Conservation (phyloP, 2,329 filamentous ascomycete genomes). For the Hypoxylon sp. region DNA sequence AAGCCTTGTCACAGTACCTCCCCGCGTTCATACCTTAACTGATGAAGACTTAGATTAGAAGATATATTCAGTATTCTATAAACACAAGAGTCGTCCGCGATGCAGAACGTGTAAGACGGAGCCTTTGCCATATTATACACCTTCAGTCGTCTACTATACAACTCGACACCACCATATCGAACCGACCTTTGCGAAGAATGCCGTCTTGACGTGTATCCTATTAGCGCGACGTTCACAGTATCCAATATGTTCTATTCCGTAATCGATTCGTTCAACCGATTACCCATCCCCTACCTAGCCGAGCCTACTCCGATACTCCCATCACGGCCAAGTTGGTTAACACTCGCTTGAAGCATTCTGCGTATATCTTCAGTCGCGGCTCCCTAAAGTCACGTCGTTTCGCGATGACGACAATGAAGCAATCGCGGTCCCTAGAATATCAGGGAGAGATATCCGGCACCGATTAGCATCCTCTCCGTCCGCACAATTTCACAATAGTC, state of each 20-base stretch:
- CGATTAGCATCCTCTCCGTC: not conserved
- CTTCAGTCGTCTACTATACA: not conserved
- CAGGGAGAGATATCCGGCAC: not conserved
- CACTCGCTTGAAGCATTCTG: not conserved
- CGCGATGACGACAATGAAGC: not conserved
- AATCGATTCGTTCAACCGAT: not conserved
- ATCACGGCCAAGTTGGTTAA: constrained; percentile 2
- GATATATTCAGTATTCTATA: not conserved
- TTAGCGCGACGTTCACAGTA: not conserved
- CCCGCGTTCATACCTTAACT: not conserved
- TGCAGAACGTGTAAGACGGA: not conserved
- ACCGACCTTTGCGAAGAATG: not conserved
- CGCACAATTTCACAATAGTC: constrained; percentile 10
- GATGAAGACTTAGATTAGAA: not conserved
- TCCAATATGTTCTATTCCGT: not conserved
- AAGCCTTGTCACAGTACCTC: not conserved
- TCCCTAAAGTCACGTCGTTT: not conserved
- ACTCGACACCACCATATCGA: not conserved
- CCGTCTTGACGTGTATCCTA: not conserved
- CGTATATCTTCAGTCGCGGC: not conserved
- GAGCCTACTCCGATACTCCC: not conserved
- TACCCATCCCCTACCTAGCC: not conserved
- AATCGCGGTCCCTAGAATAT: constrained; percentile 11
- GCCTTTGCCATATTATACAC: not conserved
- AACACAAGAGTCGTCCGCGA: not conserved